Base-by-base conservation (phyloP, 1,139 yeast genomes). In the Yamadazyma diddensiae region DNA sequence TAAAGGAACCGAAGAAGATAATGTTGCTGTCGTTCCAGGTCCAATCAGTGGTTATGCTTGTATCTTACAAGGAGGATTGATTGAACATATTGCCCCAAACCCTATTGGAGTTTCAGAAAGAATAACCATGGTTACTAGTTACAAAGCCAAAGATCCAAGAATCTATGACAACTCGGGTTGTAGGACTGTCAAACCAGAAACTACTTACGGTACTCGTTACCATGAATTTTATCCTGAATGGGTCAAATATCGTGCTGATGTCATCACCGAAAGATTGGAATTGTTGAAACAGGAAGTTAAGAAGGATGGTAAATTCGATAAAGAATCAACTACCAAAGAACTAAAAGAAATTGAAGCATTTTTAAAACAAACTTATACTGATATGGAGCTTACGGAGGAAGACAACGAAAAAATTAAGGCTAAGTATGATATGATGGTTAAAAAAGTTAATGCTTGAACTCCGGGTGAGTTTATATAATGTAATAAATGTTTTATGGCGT, bases 41-140 rank as follows among this genome's bases (percentile, higher is more conserved):
- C 82, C 82, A 13, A 64, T 65, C 22, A 57, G 53, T 45, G 82
- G 82, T 3, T 67, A 66, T 43, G 80, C 77, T n/a, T 61, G 69
- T 25, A 68, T 77, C 16, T 58, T 77, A 33, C 82, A 76, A 50
- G 82, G 82, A 5, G 60, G 80, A 37, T 52, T 67, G 28, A 59
- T 77, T 32, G 62, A 63, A 41, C 82, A 77, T 46, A 62, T 76
- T 49, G 82, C 81, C n/a, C 74, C 79, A 24, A 57, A 59, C 33
- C 80, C 82, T 9, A 32, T 58, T 24, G 80, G 79, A 4, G 57
- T 62, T 36, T 50, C 66, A 20, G 82, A 76, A 49, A 62, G 82
- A 53, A 73, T 77, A 38, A 75, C 82, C 6, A 59, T 68, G 69
- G 70, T 65, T 14, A 64, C 70, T 4, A 58, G 65, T 8, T 65